Evolutionary conservation across 192 early-diverging fungal genomes (phyloP), one percentile per base, ranked within the genome.

Genomic region (Coemansia sp.): DNA sequence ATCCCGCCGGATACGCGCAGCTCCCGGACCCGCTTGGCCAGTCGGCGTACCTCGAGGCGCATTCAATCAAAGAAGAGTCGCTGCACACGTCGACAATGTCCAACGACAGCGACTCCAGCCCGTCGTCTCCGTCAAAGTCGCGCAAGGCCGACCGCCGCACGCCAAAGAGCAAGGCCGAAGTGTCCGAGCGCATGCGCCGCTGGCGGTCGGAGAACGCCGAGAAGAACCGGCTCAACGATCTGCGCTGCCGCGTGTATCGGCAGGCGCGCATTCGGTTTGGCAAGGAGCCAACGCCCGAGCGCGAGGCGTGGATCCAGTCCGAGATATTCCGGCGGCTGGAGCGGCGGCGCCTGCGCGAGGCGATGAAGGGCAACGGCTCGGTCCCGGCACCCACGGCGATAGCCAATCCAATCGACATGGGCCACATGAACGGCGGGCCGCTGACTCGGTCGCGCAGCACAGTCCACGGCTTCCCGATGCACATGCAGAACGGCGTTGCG

Each of bases 161-260:
- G 10, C 71, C 71, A 10, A 79, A 79, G 44, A 73, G 73, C 64
- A 82, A 82, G 6, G 80, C 74, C 9, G 80, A 82, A 49, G 80
- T 82, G 5, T 82, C 74, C 0, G 75, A 82, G 45, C 69, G 80
- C 27, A 82, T 82, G 80, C 67, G 80, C 12, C 31, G 75, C 22
- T 82, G 80, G 80, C 35, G 80, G 8, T 65, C 80, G 1, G 74
- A 82, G 52, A 82, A 82, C 28, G 73, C 70, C 4, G 80, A 82
- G 30, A 82, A 82, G 45, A 82, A 89, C 51, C 65, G 83, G 28
- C 73, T 84, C 42, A 89, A 89, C 48, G 88, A 89, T 45, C 69
- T 89, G 67, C 69, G 88, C 4, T 89, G 88, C 52, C 86, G 88
- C 47, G 88, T 89, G 1, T 89, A 89, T 65, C 79, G 85, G 2